Conservation (phyloP, 441 rosid genomes). For the Eutrema salsugineum region DNA sequence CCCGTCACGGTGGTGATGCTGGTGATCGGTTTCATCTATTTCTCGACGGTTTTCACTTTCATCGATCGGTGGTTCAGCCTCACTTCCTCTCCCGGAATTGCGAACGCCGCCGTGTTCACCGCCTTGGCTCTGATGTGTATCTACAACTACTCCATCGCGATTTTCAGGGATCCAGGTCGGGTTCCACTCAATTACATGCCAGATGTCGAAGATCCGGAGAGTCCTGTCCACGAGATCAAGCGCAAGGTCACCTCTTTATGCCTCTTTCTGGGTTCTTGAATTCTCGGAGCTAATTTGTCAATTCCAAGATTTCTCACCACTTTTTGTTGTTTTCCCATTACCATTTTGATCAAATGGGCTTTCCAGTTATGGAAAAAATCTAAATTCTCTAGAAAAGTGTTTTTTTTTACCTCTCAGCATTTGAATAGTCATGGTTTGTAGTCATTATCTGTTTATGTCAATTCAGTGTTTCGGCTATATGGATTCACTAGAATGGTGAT, state of each 20-base stretch:
- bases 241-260: constrained; percentile 58
- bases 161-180: constrained; percentile 81
- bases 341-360: not conserved
- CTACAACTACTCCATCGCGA: constrained; percentile 51
- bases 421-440: not conserved
- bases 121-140: constrained; percentile 59
- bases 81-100: constrained; percentile 69
- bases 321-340: not conserved
- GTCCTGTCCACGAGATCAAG: constrained; percentile 82
- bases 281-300: not conserved
- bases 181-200: constrained; percentile 72
- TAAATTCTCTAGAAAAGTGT: not conserved
- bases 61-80: constrained; percentile 91
- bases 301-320: not conserved
- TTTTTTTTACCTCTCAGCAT: not conserved
- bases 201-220: constrained; percentile 62
- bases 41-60: constrained; percentile 69
- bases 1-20: constrained; percentile 63
- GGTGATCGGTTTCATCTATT: constrained; percentile 64
- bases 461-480: not conserved
- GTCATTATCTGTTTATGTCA: constrained; percentile 7
- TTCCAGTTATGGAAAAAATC: not conserved
- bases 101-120: constrained; percentile 69
- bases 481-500: not conserved
- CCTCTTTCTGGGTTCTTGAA: not conserved